Evolutionary conservation across 108 stramenopile genomes (phyloP), one percentile per base, ranked within the genome.

Genomic region (Chaetoceros tenuissimus): DNA sequence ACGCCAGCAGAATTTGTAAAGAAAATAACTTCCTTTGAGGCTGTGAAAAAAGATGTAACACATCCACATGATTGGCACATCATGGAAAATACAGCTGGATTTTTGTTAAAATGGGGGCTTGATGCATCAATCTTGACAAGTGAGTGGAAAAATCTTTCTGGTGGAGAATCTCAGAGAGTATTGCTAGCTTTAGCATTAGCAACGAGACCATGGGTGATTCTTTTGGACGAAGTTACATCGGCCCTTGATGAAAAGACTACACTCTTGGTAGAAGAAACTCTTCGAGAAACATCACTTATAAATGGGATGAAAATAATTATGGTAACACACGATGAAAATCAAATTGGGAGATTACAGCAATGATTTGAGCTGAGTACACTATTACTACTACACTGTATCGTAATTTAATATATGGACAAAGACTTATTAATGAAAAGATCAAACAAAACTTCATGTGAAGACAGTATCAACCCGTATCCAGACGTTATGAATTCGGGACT

Each of bases 161-260:
- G 92, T 0, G 92, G 88, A 29, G 87, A 91, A 71, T 74, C 73
- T 20, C 93, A 94, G 59, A 66, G 89, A 21, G 62, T 78, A 28
- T 50, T 75, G 10, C 60, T 94, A 54, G 89, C 93, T 0, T 77
- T 91, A 17, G 83, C 89, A 16, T 54, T 94, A 21, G 65, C 87
- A 3, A 53, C 72, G 5, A 25, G 58, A 19, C 82, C 82, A 0
- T 47, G 61, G 31, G 66, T 92, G 0, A 47, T 85, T 20, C 60
- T 92, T 10, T 52, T 85, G 27, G 90, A 92, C 71, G 90, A 92
- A 59, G 31, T 57, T n/a, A 81, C 78, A 27, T 59, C 55, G 26
- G 80, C 82, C 0, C 45, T 90, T 22, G 89, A 90, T 57, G 51
- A 56, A 8, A 47, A 53, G 19, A 70, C 77, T 40, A 72, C 40